Conservation (phyloP, 306 rosid genomes). For the Lathyrus sativus region DNA sequence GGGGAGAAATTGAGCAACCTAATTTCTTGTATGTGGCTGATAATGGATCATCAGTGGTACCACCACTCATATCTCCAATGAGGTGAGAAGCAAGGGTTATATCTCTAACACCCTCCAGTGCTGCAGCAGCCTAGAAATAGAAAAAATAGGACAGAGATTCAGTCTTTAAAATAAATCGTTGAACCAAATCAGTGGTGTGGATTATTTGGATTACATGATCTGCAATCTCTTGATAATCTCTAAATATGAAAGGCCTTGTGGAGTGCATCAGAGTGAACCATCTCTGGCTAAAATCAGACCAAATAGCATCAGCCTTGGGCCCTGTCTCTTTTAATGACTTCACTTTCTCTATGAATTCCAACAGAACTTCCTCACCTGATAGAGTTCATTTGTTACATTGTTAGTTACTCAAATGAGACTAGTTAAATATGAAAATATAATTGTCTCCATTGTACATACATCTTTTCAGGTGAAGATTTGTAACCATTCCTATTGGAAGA, state of each 20-base stretch:
- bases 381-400: neutral
- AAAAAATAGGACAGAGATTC: neutral
- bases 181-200: neutral
- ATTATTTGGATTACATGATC: constrained; percentile 61
- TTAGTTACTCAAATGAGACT: neutral
- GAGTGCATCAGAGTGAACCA: constrained; percentile 91
- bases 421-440: neutral
- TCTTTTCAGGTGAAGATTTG: constrained; percentile 65
- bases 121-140: constrained; percentile 70
- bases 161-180: neutral
- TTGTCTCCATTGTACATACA: constrained; percentile 41
- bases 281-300: constrained; percentile 89
- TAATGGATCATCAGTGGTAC: constrained; percentile 76
- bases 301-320: constrained; percentile 63
- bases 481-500: constrained; percentile 72
- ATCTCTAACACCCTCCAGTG: constrained; percentile 69
- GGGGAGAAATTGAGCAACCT: constrained; percentile 63
- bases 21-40: constrained; percentile 63
- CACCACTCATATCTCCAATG: constrained; percentile 75
- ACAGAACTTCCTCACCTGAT: constrained; percentile 72
- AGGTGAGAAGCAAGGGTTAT: constrained; percentile 74
- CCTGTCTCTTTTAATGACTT: constrained; percentile 67
- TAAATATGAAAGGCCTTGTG: constrained; percentile 75
- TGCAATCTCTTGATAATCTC: constrained; percentile 74
- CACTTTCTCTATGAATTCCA: constrained; percentile 59